Evolutionary conservation across 352 stramenopile species (phyloP), one percentile per base, ranked within the genome.

Genomic region (Pythium utonaiense): DNA sequence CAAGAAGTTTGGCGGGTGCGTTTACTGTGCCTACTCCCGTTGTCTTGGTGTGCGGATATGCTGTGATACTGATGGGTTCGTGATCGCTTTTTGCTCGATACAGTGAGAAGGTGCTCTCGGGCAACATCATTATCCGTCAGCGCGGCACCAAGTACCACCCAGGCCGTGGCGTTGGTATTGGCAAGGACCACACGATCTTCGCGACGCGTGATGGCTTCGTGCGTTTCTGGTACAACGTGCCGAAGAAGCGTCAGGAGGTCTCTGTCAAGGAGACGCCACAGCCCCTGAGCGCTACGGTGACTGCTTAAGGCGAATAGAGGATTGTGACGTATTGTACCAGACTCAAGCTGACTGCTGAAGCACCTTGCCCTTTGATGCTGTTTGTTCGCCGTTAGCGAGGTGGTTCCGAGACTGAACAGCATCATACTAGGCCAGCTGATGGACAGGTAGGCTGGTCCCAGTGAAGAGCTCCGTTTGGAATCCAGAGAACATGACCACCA

Each of bases 111-210:
- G 96, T 98, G 34, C 77, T 96, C 25, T 71, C 94, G 47, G 97
- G 97, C 62, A 98, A 97, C 65, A 99, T 99, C 70, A 98, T 99
- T 61, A 95, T 99, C 41, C 83, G 96, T 51, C 97, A 99, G 80
- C 86, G 97, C 49, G 97, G 97, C 41, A 98, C 89, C 64, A 98
- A 97, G 70, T 99, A 96, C 78, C 87, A 98, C 70, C 71, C 86
- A 30, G 96, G 95, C 48, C 89, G 93, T 10, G 96, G 96, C 53
- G 96, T 99, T 31, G 95, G 95, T 27, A 79, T 97, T 30, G 93
- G 93, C 67, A 96, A 91, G 76, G 93, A 98, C 77, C 88, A 98
- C 76, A 98, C 93, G 41, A 90, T 98, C 62, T 98, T 93, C 69
- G 89, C 92, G 36, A 88, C 83, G 44, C 74, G 74, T 40, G 79